Base-by-base conservation (phyloP, 495 filamentous ascomycete species). In the Thozetella sp. region DNA sequence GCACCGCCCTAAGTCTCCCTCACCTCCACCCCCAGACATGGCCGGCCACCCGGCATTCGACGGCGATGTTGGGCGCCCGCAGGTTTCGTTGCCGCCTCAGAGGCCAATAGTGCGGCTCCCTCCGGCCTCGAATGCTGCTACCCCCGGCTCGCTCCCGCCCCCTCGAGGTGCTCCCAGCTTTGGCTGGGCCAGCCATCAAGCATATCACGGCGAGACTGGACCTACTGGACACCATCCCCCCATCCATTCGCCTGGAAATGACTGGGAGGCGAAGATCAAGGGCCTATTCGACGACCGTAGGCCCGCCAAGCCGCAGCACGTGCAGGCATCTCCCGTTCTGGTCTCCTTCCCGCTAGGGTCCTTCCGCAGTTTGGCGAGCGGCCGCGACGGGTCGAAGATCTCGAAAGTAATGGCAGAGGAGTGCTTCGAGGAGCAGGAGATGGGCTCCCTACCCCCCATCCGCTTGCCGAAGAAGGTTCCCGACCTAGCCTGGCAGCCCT, bases 361-460 rank as follows among this genome's bases (percentile, higher is more conserved):
- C 72, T 89, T 13, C 88, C 88, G 50, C 54, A 22, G 54, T 51
- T 55, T 25, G 54, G 67, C 20, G 61, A 67, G n/a, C 51, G 37
- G 58, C 25, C 43, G 25, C 12, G 71, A 70, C 19, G 61, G 50
- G 45, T 72, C 67, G 25, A 59, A 67, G 23, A 80, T 76, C 40
- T 84, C 82, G 2, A 87, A 83, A 61, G 84, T 84, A 23, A 88
- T 89, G 64, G 88, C 87, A 26, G 91, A 94, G 61, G 90, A 89
- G 57, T 89, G 92, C 62, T 92, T 94, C 56, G 91, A 92, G 59
- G 89, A 93, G 67, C 89, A 90, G 59, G 91, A 93, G 70, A 89
- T 88, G 69, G 91, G 90, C 3, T 93, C 90, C 45, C 71, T 90
- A 22, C 90, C 90, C 12, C 80, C 84, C 30, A 84, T 94, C 17